Conservation (phyloP, 2,329 filamentous ascomycete genomes). For the Xylariaceae sp. region DNA sequence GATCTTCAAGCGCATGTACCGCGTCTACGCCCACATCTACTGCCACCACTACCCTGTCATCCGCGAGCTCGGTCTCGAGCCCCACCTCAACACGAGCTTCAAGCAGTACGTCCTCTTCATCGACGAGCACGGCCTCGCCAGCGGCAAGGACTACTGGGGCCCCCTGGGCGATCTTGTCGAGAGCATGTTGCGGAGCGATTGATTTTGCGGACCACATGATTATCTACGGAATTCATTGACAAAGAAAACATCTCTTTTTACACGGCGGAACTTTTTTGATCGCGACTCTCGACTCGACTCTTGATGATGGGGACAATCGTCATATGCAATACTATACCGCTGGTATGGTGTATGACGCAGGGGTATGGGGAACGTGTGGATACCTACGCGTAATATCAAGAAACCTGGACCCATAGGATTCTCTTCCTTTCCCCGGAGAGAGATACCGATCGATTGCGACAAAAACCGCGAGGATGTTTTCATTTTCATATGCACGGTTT, state of each 20-base stretch:
- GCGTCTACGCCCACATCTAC: constrained; percentile 98
- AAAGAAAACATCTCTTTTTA: too few species aligned
- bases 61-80: constrained; percentile 88
- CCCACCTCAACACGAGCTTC: constrained; percentile 97
- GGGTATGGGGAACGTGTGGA: not conserved
- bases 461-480: not conserved
- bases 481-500: constrained; percentile 6
- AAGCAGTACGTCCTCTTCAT: constrained; percentile 99
- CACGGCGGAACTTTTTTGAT: not conserved
- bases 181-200: constrained; percentile 95
- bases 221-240: too few species aligned
- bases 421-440: not conserved
- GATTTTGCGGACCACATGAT: not conserved
- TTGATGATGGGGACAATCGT: not conserved
- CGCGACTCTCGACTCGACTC: not conserved
- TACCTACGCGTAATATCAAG: not conserved
- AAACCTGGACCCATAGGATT: not conserved
- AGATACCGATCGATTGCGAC: not conserved
- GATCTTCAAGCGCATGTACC: constrained; percentile 98
- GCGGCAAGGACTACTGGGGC: constrained; percentile 95
- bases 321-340: not conserved
- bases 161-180: constrained; percentile 93
- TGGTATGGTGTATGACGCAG: not conserved
- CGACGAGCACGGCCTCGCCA: constrained; percentile 89
- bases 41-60: constrained; percentile 99